Evolutionary conservation across 2,329 filamentous ascomycete genomes (phyloP), one percentile per base, ranked within the genome.

Genomic region (Alternaria sp.): DNA sequence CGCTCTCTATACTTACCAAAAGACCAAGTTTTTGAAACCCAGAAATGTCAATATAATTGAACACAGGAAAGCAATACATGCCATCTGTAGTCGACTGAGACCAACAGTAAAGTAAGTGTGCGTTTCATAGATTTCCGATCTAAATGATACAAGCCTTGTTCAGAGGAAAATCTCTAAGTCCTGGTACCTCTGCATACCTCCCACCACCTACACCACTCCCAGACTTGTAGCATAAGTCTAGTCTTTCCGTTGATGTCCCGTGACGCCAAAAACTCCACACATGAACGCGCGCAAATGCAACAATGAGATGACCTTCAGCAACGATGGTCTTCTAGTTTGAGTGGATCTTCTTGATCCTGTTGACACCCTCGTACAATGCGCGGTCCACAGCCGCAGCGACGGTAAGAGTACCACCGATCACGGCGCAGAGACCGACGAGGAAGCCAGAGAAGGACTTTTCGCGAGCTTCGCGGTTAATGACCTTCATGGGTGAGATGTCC

Each of bases 401-500:
- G 0, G 96, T 99, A 69, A 99, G 82, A 0, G 96, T 99, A 70
- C 96, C 96, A 65, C 96, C 96, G 54, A 99, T 90, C 65, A 98
- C 91, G 40, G 95, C 95, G 80, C 96, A 99, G 19, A 99, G 88
- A 51, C 96, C 96, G 1, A 96, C 95, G 62, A 99, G 81, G 85
- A 99, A 99, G 17, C 92, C 92, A 0, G 93, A 89, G 79, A 99
- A 96, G 5, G 91, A 91, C 85, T 98, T 98, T 64, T 90, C 85
- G 50, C 93, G 89, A 70, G 92, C 91, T 83, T 99, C 96, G 59
- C 94, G 91, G 84, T 99, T 99, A 82, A 99, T 91, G 65, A 99
- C 95, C 84, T 98, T 99, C 96, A 99, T 99, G 6, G 96, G 96
- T 3, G 95, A 98, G 80, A 99, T 99, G 74, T 99, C 96, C 91